Conservation (phyloP, 495 filamentous ascomycete species). For the Hypoxylon fragiforme region DNA sequence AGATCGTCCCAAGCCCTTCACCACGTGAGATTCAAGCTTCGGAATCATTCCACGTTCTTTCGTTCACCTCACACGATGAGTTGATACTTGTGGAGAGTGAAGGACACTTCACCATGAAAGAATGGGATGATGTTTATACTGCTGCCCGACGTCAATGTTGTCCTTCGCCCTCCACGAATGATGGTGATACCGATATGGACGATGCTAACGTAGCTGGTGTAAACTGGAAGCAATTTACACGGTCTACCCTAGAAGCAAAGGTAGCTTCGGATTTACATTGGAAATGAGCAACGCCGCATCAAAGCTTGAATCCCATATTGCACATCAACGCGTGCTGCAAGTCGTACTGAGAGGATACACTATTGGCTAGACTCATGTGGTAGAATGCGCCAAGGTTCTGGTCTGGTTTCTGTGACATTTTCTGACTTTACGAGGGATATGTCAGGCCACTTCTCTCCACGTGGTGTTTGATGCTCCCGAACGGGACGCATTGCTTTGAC, state of each 20-base stretch:
- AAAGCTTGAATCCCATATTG: background rate
- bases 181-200: slow-evolving; percentile 48
- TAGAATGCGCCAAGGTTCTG: slow-evolving; percentile 10
- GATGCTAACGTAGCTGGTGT: slow-evolving; percentile 42
- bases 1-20: slow-evolving; percentile 58
- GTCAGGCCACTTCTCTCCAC: slow-evolving; percentile 5
- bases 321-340: slow-evolving; percentile 15
- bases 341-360: slow-evolving; percentile 2
- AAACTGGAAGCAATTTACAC: slow-evolving; percentile 62
- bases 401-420: slow-evolving; percentile 2
- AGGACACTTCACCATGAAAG: slow-evolving; percentile 73
- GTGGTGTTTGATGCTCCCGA: slow-evolving; percentile 26
- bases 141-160: slow-evolving; percentile 67
- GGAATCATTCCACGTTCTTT: slow-evolving; percentile 73
- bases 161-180: slow-evolving; percentile 45
- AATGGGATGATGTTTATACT: slow-evolving; percentile 73
- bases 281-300: slow-evolving; percentile 47
- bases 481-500: slow-evolving; percentile 11
- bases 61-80: slow-evolving; percentile 73
- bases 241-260: slow-evolving; percentile 64
- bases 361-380: slow-evolving; percentile 12
- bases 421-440: background rate
- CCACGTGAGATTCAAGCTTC: slow-evolving; percentile 58
- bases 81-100: slow-evolving; percentile 80
- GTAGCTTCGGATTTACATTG: slow-evolving; percentile 61